phyloP scores from a whole-genome alignment of 1,284 basidiomycete genomes.

The Naganishia sp. region DNA sequence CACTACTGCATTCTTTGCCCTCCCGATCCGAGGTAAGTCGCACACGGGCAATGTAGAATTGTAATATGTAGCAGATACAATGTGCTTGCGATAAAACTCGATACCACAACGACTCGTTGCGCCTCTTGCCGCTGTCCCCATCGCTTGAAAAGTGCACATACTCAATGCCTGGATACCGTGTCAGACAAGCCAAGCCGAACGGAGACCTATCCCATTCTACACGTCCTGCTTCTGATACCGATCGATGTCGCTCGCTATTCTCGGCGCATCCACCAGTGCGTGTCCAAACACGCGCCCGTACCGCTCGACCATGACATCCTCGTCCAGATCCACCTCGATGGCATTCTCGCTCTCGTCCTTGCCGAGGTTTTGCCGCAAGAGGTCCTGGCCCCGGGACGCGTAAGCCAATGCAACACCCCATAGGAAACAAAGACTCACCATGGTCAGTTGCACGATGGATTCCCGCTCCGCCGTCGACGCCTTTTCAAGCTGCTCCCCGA shows the following conservation, averaged over 20 bases:
- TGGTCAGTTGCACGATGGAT: slow-evolving; percentile 41
- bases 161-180: no score
- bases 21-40: no score
- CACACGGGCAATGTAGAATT: no score
- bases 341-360: slow-evolving; percentile 29
- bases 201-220: neutral
- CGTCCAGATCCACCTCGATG: slow-evolving; percentile 34
- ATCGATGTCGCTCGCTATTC: slow-evolving; percentile 7
- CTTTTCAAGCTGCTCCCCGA: slow-evolving; percentile 41
- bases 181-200: no score
- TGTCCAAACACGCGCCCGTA: slow-evolving; percentile 36
- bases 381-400: neutral
- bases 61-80: no score
- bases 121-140: no score
- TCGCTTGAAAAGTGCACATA: no score
- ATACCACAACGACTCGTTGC: no score
- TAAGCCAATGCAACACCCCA: neutral
- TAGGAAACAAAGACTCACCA: slow-evolving; percentile 32
- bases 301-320: slow-evolving; percentile 32
- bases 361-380: slow-evolving; percentile 6
- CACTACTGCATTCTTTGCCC: no score
- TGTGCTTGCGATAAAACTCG: no score
- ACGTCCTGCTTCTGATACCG: slow-evolving; percentile 20
- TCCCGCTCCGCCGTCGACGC: slow-evolving; percentile 40
- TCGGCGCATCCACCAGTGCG: slow-evolving; percentile 12